Evolutionary conservation across 768 basidiomycete species (phyloP), one percentile per base, ranked within the genome.

Genomic region (Termitomyces sp.): DNA sequence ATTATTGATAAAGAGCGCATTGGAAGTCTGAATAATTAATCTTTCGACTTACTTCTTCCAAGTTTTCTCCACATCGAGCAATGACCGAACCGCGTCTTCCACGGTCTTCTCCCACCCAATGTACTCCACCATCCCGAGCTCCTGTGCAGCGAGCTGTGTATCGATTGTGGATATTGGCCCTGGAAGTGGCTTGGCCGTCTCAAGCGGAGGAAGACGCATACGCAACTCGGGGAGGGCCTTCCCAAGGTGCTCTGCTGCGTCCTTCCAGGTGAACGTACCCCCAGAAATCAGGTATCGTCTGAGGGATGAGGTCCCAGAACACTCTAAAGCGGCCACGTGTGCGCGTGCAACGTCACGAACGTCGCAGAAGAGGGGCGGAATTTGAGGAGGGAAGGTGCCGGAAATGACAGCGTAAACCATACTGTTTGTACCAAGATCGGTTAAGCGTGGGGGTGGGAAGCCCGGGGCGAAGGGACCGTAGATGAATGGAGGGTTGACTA

Each of bases 401-500:
- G 32, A 33, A 24, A 57, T 15, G 20, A 33, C 42, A 15, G 44
- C 15, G 18, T 58, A 59, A 9, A 59, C 7, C 20, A 58, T 38
- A 3, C 38, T 9, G 45, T 55, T 54, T n/a, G 62, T n/a, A 24
- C 62, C 58, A 16, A 63, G 62, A 20, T 59, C 42, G 5, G 18
- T 35, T 3, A 9, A 5, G 18, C 24, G 16, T 11, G 52, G 62
- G 7, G 48, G 46, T 32, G 62, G 62, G 33, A 63, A 63, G 9
- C 62, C 62, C 5, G 52, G 35, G 12, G 62, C 62, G 32, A 63
- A 16, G 7, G 62, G 62, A 15, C 62, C 62, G 40, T 59, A 63
- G n/a, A 63, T 56, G 54, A 58, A 63, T 42, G 62, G 62, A 7
- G 62, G 57, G n/a, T 63, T 54, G 7, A 63, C 62, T 61, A 68